Evolutionary conservation across 2,329 filamentous ascomycete species (phyloP).

Genomic region (Fusarium globosum): DNA sequence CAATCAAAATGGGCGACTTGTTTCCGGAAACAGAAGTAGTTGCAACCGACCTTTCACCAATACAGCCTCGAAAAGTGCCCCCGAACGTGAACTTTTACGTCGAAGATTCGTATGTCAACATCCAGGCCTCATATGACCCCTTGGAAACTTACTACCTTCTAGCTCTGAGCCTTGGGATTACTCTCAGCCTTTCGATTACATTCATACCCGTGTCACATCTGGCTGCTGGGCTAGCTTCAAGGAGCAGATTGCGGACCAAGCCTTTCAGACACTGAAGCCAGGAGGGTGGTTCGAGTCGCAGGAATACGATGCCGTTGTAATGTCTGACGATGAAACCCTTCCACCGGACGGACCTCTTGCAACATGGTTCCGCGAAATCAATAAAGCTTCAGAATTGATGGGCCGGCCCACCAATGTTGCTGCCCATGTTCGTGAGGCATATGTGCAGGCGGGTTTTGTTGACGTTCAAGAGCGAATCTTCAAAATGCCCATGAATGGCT

Average conservation of each 20-base stretch:
- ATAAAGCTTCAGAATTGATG: slow-evolving; percentile 51
- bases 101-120: slow-evolving; percentile 65
- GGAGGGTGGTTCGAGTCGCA: slow-evolving; percentile 68
- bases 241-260: slow-evolving; percentile 61
- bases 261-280: slow-evolving; percentile 60
- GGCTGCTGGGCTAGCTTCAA: slow-evolving; percentile 63
- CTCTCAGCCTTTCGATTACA: slow-evolving; percentile 66
- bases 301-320: slow-evolving; percentile 54
- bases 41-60: slow-evolving; percentile 75
- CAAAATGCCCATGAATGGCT: slow-evolving; percentile 65
- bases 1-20: slow-evolving; percentile 72
- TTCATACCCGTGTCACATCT: slow-evolving; percentile 62
- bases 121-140: background rate
- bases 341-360: slow-evolving; percentile 51
- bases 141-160: slow-evolving; percentile 1
- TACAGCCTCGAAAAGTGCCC: slow-evolving; percentile 74
- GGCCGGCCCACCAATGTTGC: slow-evolving; percentile 53
- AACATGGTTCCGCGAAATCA: slow-evolving; percentile 55
- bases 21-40: slow-evolving; percentile 69
- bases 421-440: slow-evolving; percentile 50
- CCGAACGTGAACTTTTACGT: slow-evolving; percentile 80
- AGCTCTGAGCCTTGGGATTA: slow-evolving; percentile 63
- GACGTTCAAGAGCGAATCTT: slow-evolving; percentile 64
- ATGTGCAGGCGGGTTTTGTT: slow-evolving; percentile 63
- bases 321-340: slow-evolving; percentile 60